Evolutionary conservation across 1,284 basidiomycete species (phyloP).

Genomic region (Ganoderma lucidum): DNA sequence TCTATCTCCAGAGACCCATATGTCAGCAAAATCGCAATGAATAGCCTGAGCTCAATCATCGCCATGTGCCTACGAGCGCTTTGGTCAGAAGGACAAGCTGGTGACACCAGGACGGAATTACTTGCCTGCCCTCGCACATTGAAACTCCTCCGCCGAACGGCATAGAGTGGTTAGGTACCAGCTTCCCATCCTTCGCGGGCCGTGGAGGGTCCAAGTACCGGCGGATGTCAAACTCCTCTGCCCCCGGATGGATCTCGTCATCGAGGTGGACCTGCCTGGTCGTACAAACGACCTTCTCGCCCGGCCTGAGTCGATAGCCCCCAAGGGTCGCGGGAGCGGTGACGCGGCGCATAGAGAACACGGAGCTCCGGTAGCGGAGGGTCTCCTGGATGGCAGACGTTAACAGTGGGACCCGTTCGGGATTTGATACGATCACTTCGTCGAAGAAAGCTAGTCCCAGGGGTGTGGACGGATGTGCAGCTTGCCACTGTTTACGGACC

Average conservation of each 20-base stretch:
- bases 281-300: slow-evolving; percentile 39
- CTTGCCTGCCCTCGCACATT: slow-evolving; percentile 38
- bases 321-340: slow-evolving; percentile 32
- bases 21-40: slow-evolving; percentile 27
- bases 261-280: slow-evolving; percentile 37
- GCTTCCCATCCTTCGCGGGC: slow-evolving; percentile 32
- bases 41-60: slow-evolving; percentile 29
- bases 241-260: slow-evolving; percentile 32
- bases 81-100: not conserved
- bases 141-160: slow-evolving; percentile 38
- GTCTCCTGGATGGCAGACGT: slow-evolving; percentile 45
- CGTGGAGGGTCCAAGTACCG: slow-evolving; percentile 30
- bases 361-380: slow-evolving; percentile 41
- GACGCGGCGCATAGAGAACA: slow-evolving; percentile 42
- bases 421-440: slow-evolving; percentile 21
- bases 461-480: slow-evolving; percentile 22
- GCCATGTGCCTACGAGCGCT: slow-evolving; percentile 29
- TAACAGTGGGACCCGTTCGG: slow-evolving; percentile 36
- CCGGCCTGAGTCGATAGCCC: slow-evolving; percentile 30
- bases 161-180: slow-evolving; percentile 35
- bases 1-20: slow-evolving; percentile 27
- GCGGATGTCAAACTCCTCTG: slow-evolving; percentile 28
- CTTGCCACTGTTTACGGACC: slow-evolving; percentile 27
- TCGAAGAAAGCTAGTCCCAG: slow-evolving; percentile 26
- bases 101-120: not conserved